phyloP scores from a whole-genome alignment of 2,329 filamentous ascomycete species.

The Colletotrichum cordylinicola region DNA sequence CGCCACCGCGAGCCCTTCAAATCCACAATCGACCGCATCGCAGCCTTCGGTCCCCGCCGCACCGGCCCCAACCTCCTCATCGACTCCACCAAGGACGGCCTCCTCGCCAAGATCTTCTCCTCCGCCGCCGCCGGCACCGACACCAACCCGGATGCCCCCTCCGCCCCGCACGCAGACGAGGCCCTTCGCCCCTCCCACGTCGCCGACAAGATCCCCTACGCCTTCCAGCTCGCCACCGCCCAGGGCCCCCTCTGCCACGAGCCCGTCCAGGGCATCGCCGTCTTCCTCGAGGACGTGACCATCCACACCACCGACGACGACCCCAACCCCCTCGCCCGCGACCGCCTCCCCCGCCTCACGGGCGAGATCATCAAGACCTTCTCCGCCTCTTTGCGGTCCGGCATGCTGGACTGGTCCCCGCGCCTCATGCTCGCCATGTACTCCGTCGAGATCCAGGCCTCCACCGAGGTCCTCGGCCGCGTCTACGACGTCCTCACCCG shows the following conservation, averaged over 20 bases:
- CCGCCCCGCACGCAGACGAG: conserved; percentile 48
- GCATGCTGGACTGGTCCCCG: conserved; percentile 94
- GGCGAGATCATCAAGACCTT: conserved; percentile 93
- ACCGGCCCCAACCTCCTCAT: conserved; percentile 89
- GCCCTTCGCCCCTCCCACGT: conserved; percentile 70
- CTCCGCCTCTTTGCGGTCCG: conserved; percentile 81
- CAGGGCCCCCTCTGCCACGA: conserved; percentile 93
- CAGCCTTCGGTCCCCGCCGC: conserved; percentile 87
- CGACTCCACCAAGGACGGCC: conserved; percentile 76
- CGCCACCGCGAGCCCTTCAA: conserved; percentile 82
- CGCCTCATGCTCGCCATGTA: conserved; percentile 98
- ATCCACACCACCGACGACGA: conserved; percentile 59
- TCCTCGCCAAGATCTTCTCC: conserved; percentile 74
- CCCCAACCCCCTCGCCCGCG: conserved; percentile 56
- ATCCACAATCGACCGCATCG: conserved; percentile 78
- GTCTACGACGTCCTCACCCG: conserved; percentile 99
- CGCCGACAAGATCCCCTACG: conserved; percentile 88
- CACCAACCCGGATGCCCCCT: conserved; percentile 25
- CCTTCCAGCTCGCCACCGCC: conserved; percentile 89
- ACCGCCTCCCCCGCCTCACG: conserved; percentile 80
- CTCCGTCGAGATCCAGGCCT: conserved; percentile 95
- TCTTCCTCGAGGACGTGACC: conserved; percentile 83
- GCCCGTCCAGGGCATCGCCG: conserved; percentile 89
- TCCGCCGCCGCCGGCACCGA: conserved; percentile 17
- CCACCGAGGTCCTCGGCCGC: conserved; percentile 90